A percentile compares a stretch with the other conserved stretches of the same genome.
Conservation (phyloP, 2,329 filamentous ascomycete species). For the Aureobasidium namibiae region DNA sequence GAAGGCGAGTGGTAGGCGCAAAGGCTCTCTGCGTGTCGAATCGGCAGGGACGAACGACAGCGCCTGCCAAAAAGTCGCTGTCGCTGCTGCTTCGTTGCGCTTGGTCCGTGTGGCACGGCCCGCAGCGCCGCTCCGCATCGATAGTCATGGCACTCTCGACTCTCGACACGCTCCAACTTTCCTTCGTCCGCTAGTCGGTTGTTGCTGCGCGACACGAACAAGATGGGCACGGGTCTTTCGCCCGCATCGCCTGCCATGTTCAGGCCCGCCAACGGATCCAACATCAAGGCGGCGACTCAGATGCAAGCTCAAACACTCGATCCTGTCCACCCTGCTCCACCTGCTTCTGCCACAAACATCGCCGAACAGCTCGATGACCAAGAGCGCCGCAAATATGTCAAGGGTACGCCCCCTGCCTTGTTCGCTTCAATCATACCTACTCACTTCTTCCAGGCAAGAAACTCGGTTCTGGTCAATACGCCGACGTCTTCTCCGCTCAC, state of each 20-base stretch:
- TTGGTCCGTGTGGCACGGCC: not conserved
- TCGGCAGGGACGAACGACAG: not conserved
- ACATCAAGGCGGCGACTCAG: not conserved
- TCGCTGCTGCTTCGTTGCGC: not conserved
- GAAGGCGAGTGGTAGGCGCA: not conserved
- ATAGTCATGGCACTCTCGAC: not conserved
- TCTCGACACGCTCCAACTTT: not conserved
- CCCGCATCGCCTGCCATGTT: conserved; percentile 8
- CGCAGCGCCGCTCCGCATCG: conserved; percentile 10
- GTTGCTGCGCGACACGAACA: not conserved
- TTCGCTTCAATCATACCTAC: not conserved
- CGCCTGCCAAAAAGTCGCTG: conserved; percentile 8
- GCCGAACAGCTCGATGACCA: conserved; percentile 41
- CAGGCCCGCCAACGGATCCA: not conserved
- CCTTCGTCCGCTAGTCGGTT: not conserved
- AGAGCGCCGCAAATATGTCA: conserved; percentile 76
- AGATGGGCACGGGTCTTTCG: conserved; percentile 3
- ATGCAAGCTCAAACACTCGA: not conserved
- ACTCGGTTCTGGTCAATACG: conserved; percentile 93
- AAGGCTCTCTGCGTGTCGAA: not conserved
- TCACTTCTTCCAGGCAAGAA: conserved; percentile 57
- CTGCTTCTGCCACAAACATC: conserved; percentile 25
- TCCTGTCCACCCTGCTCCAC: not conserved
- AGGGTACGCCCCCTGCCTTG: conserved; percentile 45
- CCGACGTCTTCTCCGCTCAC: conserved; percentile 86